Evolutionary conservation across 2,329 filamentous ascomycete species (phyloP).

Genomic region (Verticillium nubilum): DNA sequence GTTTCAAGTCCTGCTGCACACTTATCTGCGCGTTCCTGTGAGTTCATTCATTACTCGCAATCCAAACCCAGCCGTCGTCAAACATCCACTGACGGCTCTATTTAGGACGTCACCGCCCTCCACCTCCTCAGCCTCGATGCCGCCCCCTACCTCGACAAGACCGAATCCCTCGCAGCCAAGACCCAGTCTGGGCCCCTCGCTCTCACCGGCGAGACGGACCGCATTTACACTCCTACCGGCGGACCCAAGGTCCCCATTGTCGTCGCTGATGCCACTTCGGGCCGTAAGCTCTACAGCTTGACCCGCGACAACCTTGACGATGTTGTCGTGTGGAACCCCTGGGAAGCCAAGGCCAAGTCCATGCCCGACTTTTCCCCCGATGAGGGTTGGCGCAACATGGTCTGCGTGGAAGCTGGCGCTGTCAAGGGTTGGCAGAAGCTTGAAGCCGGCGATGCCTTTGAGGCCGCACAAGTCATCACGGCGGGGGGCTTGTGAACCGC

Average conservation of each 20-base stretch:
- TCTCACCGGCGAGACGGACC: conserved; percentile 78
- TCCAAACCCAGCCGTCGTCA: neutral
- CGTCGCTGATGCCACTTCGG: conserved; percentile 51
- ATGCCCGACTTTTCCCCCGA: conserved; percentile 88
- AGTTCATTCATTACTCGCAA: conserved; percentile 16
- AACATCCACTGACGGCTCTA: neutral
- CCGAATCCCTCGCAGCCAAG: conserved; percentile 58
- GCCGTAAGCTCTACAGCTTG: conserved; percentile 63
- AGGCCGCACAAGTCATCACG: conserved; percentile 53
- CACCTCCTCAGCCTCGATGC: conserved; percentile 70
- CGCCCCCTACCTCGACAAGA: conserved; percentile 79
- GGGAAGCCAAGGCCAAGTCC: conserved; percentile 74
- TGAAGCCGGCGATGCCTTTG: conserved; percentile 68
- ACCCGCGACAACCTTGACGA: conserved; percentile 81
- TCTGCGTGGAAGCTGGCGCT: conserved; percentile 87
- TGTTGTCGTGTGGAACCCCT: conserved; percentile 96
- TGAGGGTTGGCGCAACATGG: conserved; percentile 86
- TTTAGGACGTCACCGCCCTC: conserved; percentile 72
- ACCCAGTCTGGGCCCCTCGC: conserved; percentile 59
- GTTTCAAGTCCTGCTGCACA: conserved; percentile 87
- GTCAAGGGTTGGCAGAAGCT: conserved; percentile 79
- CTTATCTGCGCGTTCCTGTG: conserved; percentile 79
- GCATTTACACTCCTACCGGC: conserved; percentile 71
- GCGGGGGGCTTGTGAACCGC: conserved; percentile 1
- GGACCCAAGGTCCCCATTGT: conserved; percentile 53